Evolutionary conservation across 1,284 basidiomycete genomes (phyloP).

Genomic region (Cerrena zonata): DNA sequence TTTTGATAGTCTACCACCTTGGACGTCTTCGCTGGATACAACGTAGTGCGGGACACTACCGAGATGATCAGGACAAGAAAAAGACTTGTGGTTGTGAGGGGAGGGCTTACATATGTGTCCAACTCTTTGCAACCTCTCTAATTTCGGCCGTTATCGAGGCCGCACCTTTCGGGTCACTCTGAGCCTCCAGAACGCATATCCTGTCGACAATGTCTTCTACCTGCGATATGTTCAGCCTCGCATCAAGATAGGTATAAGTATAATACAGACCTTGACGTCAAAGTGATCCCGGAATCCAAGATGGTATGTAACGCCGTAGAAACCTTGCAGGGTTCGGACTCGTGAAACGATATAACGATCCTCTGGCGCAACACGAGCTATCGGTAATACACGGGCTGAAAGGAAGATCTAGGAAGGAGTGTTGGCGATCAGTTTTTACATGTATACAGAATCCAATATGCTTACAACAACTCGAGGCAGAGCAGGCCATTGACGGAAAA

Average conservation of each 20-base stretch:
- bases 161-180: constrained; percentile 30
- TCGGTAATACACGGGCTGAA: constrained; percentile 46
- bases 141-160: constrained; percentile 37
- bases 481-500: constrained; percentile 54
- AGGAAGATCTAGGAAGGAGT: constrained; percentile 44
- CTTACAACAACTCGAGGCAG: constrained; percentile 51
- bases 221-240: constrained; percentile 6
- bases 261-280: constrained; percentile 33
- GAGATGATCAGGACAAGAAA: not conserved
- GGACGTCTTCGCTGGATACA: constrained; percentile 39
- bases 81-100: not conserved
- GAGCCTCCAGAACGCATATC: constrained; percentile 44
- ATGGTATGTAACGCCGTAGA: constrained; percentile 59
- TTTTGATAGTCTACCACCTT: constrained; percentile 27
- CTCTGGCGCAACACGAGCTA: constrained; percentile 39
- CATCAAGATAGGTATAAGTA: not conserved
- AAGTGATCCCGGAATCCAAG: constrained; percentile 58
- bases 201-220: constrained; percentile 43
- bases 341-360: constrained; percentile 52
- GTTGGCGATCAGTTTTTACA: not conserved
- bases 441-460: constrained; percentile 4
- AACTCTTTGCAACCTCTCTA: constrained; percentile 33
- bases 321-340: constrained; percentile 47
- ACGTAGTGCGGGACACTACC: constrained; percentile 56
- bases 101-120: constrained; percentile 54